These are phyloP conservation scores for Suillus weaverae DNA, from an alignment of 768 basidiomycete genomes.

Conservation along the genomic window DNA sequence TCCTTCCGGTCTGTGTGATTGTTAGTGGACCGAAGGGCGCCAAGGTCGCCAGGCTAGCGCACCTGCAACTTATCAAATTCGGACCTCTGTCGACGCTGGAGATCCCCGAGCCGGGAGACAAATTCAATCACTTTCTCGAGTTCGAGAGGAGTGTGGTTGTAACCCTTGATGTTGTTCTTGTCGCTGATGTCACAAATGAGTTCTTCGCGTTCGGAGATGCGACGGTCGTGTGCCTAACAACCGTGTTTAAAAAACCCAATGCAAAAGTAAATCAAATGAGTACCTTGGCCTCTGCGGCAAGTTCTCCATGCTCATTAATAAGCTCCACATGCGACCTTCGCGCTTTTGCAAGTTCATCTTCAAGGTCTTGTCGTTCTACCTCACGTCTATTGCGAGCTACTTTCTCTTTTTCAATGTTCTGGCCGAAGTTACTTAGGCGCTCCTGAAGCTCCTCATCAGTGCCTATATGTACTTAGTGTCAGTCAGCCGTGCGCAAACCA, in stretches of 20 bases:
- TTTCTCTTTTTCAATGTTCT: constrained; percentile 52
- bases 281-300: constrained; percentile 76
- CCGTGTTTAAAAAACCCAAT: not conserved
- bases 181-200: constrained; percentile 69
- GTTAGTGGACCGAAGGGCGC: not conserved
- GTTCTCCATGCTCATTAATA: constrained; percentile 61
- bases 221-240: constrained; percentile 68
- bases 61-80: constrained; percentile 75
- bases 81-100: constrained; percentile 59
- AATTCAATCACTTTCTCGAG: constrained; percentile 75
- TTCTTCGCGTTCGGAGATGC: constrained; percentile 68
- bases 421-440: constrained; percentile 59
- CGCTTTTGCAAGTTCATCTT: constrained; percentile 54
- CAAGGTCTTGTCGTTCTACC: constrained; percentile 56
- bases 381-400: constrained; percentile 48
- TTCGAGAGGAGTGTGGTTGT: constrained; percentile 66
- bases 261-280: not conserved
- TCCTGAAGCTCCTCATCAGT: constrained; percentile 69
- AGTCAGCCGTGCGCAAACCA: too few relatives aligned
- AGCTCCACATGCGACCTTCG: constrained; percentile 57
- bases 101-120: constrained; percentile 58
- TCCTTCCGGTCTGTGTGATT: constrained; percentile 46
- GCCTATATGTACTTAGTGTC: constrained; percentile 41
- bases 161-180: constrained; percentile 73
- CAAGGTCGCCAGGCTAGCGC: constrained; percentile 4